Evolutionary conservation across 1,284 basidiomycete species (phyloP).

Genomic region (Testicularia cyperi): DNA sequence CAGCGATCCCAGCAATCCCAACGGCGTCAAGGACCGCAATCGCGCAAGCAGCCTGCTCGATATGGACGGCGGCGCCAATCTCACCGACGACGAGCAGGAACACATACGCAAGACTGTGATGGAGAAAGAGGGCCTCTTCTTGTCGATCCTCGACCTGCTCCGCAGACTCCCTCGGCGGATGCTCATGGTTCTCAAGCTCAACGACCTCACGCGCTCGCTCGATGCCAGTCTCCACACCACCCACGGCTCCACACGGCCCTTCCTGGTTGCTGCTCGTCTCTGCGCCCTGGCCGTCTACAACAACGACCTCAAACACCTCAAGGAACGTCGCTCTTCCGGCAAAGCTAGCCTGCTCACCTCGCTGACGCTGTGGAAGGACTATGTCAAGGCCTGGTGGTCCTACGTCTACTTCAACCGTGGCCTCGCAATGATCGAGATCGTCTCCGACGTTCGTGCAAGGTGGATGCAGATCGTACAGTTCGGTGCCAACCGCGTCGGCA

Average conservation of each 20-base stretch:
- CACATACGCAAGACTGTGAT: slow-evolving; percentile 60
- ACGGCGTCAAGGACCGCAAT: slow-evolving; percentile 46
- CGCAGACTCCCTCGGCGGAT: slow-evolving; percentile 55
- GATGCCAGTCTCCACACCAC: slow-evolving; percentile 66
- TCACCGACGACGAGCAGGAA: slow-evolving; percentile 55
- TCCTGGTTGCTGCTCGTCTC: slow-evolving; percentile 87
- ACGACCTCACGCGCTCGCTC: slow-evolving; percentile 63
- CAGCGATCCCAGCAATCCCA: slow-evolving; percentile 54
- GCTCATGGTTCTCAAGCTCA: slow-evolving; percentile 60
- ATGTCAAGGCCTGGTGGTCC: slow-evolving; percentile 62
- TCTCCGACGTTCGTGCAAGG: slow-evolving; percentile 42
- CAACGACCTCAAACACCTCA: slow-evolving; percentile 67
- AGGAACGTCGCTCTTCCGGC: slow-evolving; percentile 22
- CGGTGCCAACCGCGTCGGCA: slow-evolving; percentile 18
- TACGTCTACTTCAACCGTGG: slow-evolving; percentile 56
- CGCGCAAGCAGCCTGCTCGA: slow-evolving; percentile 53
- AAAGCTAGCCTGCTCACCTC: slow-evolving; percentile 17
- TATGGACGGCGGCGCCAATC: slow-evolving; percentile 37
- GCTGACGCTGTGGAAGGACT: slow-evolving; percentile 61
- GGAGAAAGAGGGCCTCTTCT: slow-evolving; percentile 57
- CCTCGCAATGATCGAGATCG: slow-evolving; percentile 49
- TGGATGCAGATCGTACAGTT: slow-evolving; percentile 37
- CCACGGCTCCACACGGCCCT: slow-evolving; percentile 64
- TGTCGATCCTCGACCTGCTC: slow-evolving; percentile 52
- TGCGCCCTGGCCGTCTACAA: slow-evolving; percentile 82